These are phyloP conservation scores for Trichoderma guizhouense DNA, from an alignment of 2,329 filamentous ascomycete genomes.

Conservation along the genomic window DNA sequence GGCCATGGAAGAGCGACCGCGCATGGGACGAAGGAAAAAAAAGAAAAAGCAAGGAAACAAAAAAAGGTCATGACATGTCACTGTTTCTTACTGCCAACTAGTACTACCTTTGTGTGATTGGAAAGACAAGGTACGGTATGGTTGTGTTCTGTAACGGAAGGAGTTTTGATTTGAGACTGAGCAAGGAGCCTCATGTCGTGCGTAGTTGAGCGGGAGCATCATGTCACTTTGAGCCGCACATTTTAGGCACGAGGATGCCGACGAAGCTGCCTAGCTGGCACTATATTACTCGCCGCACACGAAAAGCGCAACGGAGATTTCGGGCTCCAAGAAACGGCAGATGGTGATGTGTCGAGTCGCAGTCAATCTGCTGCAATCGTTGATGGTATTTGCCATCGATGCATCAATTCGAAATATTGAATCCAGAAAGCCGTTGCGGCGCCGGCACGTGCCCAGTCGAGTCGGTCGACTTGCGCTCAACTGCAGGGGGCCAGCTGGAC, in stretches of 20 bases:
- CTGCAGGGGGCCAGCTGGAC: constrained; percentile 1
- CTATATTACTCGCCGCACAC: not conserved
- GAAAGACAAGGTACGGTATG: not conserved
- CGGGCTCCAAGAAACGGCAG: not conserved
- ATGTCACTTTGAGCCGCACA: not conserved
- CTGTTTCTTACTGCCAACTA: not conserved
- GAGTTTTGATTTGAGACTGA: not conserved
- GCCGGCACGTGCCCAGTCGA: constrained; percentile 11
- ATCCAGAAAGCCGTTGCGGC: not conserved
- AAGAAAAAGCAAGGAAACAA: not conserved
- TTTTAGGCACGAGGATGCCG: not conserved
- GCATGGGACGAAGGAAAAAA: not conserved
- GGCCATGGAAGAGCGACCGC: not conserved
- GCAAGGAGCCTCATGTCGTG: not conserved
- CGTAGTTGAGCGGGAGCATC: not conserved
- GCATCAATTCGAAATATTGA: not conserved
- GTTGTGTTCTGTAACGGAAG: not conserved
- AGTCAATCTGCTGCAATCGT: not conserved
- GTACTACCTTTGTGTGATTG: not conserved
- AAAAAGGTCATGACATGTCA: not conserved
- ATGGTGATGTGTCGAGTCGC: not conserved
- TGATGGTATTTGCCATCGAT: not conserved
- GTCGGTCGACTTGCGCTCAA: not conserved
- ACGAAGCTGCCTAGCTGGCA: not conserved
- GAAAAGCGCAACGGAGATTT: not conserved